Evolutionary conservation across 805 yeast species (phyloP).

Genomic region (Saccharomycopsis amapae): DNA sequence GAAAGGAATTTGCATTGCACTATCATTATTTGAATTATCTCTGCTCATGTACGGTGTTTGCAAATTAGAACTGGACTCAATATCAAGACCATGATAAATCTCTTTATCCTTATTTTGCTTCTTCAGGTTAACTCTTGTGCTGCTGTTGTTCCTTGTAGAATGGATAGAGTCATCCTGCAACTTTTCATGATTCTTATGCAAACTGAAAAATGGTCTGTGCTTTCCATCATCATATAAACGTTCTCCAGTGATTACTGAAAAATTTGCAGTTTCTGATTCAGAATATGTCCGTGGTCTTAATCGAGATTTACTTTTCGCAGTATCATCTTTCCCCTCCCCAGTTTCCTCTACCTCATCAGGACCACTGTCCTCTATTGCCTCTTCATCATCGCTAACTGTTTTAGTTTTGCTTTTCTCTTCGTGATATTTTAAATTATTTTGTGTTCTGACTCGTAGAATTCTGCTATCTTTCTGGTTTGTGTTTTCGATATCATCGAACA

Average conservation of each 20-base stretch:
- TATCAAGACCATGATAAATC: conserved; percentile 8
- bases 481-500: conserved; percentile 12
- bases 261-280: conserved; percentile 57
- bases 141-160: conserved; percentile 12
- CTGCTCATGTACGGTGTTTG: conserved; percentile 2
- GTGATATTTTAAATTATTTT: conserved; percentile 1
- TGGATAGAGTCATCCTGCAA: conserved; percentile 21
- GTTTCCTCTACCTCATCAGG: not conserved
- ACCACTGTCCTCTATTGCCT: too few relatives aligned
- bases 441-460: conserved; percentile 14
- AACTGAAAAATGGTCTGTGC: conserved; percentile 35
- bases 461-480: conserved; percentile 11
- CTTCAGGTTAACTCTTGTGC: not conserved
- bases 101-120: not conserved
- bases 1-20: not conserved
- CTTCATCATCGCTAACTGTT: not conserved
- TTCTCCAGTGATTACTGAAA: conserved; percentile 47
- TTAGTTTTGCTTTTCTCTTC: too few relatives aligned
- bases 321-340: too few relatives aligned
- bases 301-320: not conserved
- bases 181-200: conserved; percentile 16
- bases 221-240: conserved; percentile 47
- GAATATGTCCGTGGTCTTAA: conserved; percentile 42
- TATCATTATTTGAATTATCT: not conserved
- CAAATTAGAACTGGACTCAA: conserved; percentile 14